A percentile compares a stretch with the other conserved stretches of the same genome.
phyloP scores from a whole-genome alignment of 2,329 filamentous ascomycete genomes.

The Aspergillus sp. region DNA sequence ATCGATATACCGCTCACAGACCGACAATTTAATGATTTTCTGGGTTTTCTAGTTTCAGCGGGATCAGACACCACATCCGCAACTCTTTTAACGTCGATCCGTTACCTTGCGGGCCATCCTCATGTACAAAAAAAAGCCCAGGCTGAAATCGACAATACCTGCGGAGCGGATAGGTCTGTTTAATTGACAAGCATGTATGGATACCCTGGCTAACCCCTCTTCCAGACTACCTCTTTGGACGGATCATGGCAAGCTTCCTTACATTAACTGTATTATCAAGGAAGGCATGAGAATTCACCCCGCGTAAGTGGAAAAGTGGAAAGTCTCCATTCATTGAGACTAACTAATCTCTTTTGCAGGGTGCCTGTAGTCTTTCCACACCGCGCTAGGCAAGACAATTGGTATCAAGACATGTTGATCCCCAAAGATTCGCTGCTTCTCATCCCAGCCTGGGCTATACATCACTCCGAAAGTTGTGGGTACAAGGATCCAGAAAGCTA shows the following conservation, averaged over 20 bases:
- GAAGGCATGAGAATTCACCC: conserved; percentile 29
- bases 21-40: not conserved
- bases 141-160: not conserved
- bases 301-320: conserved; percentile 9
- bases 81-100: not conserved
- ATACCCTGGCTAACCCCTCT: not conserved
- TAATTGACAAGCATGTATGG: not conserved
- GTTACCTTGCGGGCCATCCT: not conserved
- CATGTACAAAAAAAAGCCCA: not conserved
- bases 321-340: conserved; percentile 1
- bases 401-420: conserved; percentile 17
- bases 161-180: conserved; percentile 1
- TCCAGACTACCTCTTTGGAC: conserved; percentile 6
- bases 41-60: not conserved
- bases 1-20: not conserved
- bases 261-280: conserved; percentile 22
- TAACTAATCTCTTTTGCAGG: conserved; percentile 2
- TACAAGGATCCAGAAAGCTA: conserved; percentile 1
- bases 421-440: conserved; percentile 19
- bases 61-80: not conserved
- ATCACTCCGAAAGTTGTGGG: conserved; percentile 5
- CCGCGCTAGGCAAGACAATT: conserved; percentile 8
- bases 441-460: conserved; percentile 19
- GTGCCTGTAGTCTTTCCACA: conserved; percentile 7
- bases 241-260: conserved; percentile 24